A percentile compares a stretch with the other conserved stretches of the same genome.
Evolutionary conservation across 1,284 basidiomycete species (phyloP).

Genomic region (Sphagnurus paluster): DNA sequence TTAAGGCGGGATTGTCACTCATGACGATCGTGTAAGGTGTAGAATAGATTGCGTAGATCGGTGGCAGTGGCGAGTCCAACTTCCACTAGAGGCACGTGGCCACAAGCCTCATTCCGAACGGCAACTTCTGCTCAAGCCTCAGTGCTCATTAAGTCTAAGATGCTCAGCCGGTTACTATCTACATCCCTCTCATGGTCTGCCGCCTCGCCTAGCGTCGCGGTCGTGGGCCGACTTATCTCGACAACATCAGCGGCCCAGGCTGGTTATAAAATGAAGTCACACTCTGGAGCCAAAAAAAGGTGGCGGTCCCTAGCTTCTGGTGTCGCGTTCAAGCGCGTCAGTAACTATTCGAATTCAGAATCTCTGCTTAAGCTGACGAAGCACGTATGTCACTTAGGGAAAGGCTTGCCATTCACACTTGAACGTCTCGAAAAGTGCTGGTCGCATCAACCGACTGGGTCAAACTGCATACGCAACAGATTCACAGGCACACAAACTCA

Average conservation of each 20-base stretch:
- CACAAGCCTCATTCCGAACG: not conserved
- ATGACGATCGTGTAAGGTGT: constrained; percentile 13
- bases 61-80: not conserved
- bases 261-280: constrained; percentile 71
- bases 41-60: constrained; percentile 9
- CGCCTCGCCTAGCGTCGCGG: constrained; percentile 13
- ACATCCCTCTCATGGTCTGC: constrained; percentile 28
- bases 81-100: constrained; percentile 6
- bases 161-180: constrained; percentile 20
- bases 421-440: constrained; percentile 67
- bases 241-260: constrained; percentile 43
- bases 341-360: constrained; percentile 1
- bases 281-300: constrained; percentile 80
- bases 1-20: constrained; percentile 40
- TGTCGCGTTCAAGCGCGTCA: constrained; percentile 71
- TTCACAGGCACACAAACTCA: constrained; percentile 63
- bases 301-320: constrained; percentile 71
- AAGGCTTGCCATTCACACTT: constrained; percentile 71
- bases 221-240: constrained; percentile 49
- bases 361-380: not conserved
- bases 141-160: constrained; percentile 16
- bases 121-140: not conserved
- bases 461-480: constrained; percentile 64
- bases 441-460: constrained; percentile 63
- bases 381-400: constrained; percentile 40